Base-by-base conservation (phyloP, 345 rosid species). In the Eutrema japonicum region DNA sequence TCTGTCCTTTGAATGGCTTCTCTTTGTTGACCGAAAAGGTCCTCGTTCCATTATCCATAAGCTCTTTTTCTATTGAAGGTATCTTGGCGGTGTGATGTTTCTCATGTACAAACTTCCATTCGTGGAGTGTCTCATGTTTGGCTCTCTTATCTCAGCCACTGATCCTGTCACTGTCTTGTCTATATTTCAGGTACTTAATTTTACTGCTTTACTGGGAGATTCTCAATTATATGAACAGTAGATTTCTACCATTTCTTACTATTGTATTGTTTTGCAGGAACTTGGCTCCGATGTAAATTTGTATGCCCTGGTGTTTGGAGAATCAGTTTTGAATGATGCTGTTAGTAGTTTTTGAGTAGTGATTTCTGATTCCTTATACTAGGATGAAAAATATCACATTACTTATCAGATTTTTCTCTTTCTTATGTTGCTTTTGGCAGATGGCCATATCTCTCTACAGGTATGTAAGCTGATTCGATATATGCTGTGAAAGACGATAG, bases 131-230 rank as follows among this genome's bases (percentile, higher is more conserved):
- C 85, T 95, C 59, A 95, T 92, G 98, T 95, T 95, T 79, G 99
- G 99, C 68, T 92, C 99, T 68, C 94, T 95, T 55, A 95, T 95
- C 82, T 95, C 99, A 10, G 99, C 99, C 63, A 95, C 99, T 0
- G 99, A 95, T 81, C 99, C 99, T 78, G 99, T 95, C 71, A 95
- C 99, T 5, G 99, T 95, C 58, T 78, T 95, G 68, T 95, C 99
- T 63, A 92, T 92, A 81, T 95, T 95, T 77, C 99, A 95, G 99
- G 99, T 95, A 53, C 7, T 60, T 68, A 1, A 16, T 40, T 52
- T 55, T 52, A 43, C 29, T 71, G 43, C 8, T 71, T 65, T 48
- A 16, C 27, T 22, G 36, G 18, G 67, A 71, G 42, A 30, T 52
- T 54, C 46, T 36, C 45, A 12, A 51, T 68, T 41, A 18, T 42